These are phyloP conservation scores for Nemania bipapillata DNA, from an alignment of 2,329 filamentous ascomycete genomes.

Conservation along the genomic window DNA sequence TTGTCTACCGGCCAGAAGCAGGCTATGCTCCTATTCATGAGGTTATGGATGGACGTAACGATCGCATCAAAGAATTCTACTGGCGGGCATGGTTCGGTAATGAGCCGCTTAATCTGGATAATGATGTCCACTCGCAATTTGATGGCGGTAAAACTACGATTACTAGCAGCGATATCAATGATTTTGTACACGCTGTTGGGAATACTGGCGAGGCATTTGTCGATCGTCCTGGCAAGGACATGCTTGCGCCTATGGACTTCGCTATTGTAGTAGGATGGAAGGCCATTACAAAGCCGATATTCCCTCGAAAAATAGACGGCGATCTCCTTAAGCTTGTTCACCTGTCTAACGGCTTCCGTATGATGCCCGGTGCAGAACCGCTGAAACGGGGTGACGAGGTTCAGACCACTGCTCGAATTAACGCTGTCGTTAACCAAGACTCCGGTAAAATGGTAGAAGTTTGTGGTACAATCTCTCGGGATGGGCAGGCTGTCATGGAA, in stretches of 20 bases:
- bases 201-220: slow-evolving; percentile 98
- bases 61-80: slow-evolving; percentile 99
- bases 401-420: slow-evolving; percentile 92
- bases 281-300: slow-evolving; percentile 98
- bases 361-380: slow-evolving; percentile 94
- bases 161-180: slow-evolving; percentile 91
- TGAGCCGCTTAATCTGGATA: slow-evolving; percentile 83
- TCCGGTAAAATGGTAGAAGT: slow-evolving; percentile 99
- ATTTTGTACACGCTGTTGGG: slow-evolving; percentile 98
- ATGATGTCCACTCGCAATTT: slow-evolving; percentile 85
- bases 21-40: slow-evolving; percentile 98
- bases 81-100: slow-evolving; percentile 97
- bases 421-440: slow-evolving; percentile 97
- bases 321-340: slow-evolving; percentile 96
- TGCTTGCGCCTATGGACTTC: slow-evolving; percentile 98
- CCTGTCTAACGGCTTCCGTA: slow-evolving; percentile 96
- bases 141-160: slow-evolving; percentile 89
- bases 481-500: slow-evolving; percentile 91
- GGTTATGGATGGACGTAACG: slow-evolving; percentile 94
- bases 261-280: slow-evolving; percentile 99
- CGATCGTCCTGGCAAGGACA: slow-evolving; percentile 90
- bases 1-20: slow-evolving; percentile 92
- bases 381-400: slow-evolving; percentile 95
- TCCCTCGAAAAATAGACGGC: slow-evolving; percentile 94
- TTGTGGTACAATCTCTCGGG: slow-evolving; percentile 92